Evolutionary conservation across 805 yeast genomes (phyloP), one percentile per base, ranked within the genome.

Genomic region (Kodamaea restingae): DNA sequence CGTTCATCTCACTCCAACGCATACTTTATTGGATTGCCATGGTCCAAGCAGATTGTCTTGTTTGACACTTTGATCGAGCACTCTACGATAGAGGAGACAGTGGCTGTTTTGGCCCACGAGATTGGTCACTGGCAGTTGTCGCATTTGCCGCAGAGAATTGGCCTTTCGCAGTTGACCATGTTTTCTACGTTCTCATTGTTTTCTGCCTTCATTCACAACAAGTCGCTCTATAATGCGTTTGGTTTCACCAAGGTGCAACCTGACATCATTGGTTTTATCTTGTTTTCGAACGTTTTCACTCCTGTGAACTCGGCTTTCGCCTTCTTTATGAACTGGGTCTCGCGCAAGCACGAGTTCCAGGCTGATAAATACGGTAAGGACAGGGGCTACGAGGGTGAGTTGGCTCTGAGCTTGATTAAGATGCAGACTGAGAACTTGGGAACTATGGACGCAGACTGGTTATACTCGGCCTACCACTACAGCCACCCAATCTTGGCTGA

Each of bases 1-100:
- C 83, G 98, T 70, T 87, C 96, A 1, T 79, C 95, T 6, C 98
- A 93, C 64, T 91, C 98, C 7, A 93, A 93, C 58, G 99, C 99
- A 31, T 91, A 88, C 61, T 93, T 93, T 58, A 78, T 85, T 50
- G 99, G 99, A 4, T 73, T 93, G 53, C 98, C 98, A 29, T 91
- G 97, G 91, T 81, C 88, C 42, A 93, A 93, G 65, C 91, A 90
- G 63, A 93, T 93, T 65, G 98, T 93, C 37, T 75, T 93, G 32
- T 93, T 73, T 58, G 99, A 93, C 54, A 93, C 97, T 7, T 75
- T 93, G 65, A 82, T 93, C 47, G 79, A 85, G 45, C 83, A 86
- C 43, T 81, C 88, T 24, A 65, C 88, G 20, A 75, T 78, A 20
- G 76, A 74, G 32, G 95, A 93, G 63, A 86, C 88, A 29, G 87